Evolutionary conservation across 1,139 yeast genomes (phyloP).

Genomic region (Scheffersomyces lignicola): DNA sequence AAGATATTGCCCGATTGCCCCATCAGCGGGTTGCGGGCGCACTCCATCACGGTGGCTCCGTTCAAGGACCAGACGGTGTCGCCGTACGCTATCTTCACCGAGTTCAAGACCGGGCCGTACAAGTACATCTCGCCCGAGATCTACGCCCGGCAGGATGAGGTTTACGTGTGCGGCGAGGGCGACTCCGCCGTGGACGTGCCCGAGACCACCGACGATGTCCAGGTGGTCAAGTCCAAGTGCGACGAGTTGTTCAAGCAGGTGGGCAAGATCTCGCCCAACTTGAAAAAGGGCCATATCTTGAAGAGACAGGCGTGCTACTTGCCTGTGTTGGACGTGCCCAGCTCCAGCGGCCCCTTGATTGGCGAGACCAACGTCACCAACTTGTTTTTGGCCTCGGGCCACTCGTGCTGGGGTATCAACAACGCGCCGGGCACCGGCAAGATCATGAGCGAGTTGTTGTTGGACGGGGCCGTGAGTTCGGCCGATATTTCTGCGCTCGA

Average conservation of each 20-base stretch:
- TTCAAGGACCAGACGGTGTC: conserved; percentile 67
- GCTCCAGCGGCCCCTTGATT: conserved; percentile 88
- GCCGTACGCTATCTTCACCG: conserved; percentile 94
- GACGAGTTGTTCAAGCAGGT: conserved; percentile 84
- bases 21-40: conserved; percentile 88
- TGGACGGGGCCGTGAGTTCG: conserved; percentile 80
- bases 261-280: conserved; percentile 69
- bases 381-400: conserved; percentile 84
- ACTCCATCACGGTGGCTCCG: conserved; percentile 89
- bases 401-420: conserved; percentile 98
- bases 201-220: conserved; percentile 91
- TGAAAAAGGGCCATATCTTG: conserved; percentile 73
- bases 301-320: conserved; percentile 93
- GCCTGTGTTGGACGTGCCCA: conserved; percentile 91
- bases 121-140: conserved; percentile 87
- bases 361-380: conserved; percentile 89
- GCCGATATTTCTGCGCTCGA: conserved; percentile 82
- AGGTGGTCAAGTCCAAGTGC: conserved; percentile 83
- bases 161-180: conserved; percentile 97
- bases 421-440: conserved; percentile 97
- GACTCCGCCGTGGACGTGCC: conserved; percentile 89
- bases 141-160: conserved; percentile 93
- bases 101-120: conserved; percentile 64
- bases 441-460: conserved; percentile 79
- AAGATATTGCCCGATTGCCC: conserved; percentile 89